These are phyloP conservation scores for Wickerhamiella nectarea DNA, from an alignment of 805 yeast genomes.

Conservation along the genomic window DNA sequence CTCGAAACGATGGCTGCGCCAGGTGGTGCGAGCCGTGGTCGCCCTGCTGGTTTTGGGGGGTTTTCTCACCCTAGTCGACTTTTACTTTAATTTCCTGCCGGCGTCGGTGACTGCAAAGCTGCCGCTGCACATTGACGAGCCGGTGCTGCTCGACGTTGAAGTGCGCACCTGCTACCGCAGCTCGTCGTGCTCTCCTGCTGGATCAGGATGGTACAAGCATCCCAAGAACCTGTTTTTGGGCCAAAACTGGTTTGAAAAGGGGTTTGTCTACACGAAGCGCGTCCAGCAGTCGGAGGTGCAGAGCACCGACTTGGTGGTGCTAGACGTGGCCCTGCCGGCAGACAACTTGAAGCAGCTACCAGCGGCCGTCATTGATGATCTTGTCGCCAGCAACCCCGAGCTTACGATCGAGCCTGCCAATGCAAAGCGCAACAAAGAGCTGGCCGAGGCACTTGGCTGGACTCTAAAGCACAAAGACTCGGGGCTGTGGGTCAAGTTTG, in stretches of 20 bases:
- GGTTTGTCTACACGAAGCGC: conserved; percentile 28
- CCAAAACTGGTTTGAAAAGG: conserved; percentile 31
- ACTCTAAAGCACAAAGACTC: conserved; percentile 18
- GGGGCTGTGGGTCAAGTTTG: conserved; percentile 52
- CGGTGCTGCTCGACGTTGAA: conserved; percentile 32
- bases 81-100: conserved; percentile 28
- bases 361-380: conserved; percentile 22
- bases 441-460: conserved; percentile 26
- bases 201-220: conserved; percentile 32
- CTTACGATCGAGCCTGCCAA: not conserved
- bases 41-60: not conserved
- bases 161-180: conserved; percentile 26
- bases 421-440: conserved; percentile 13
- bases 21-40: not conserved
- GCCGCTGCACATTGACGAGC: conserved; percentile 32
- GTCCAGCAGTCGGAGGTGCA: conserved; percentile 23
- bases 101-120: conserved; percentile 25
- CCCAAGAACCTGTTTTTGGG: conserved; percentile 38
- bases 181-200: conserved; percentile 14
- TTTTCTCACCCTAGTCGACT: conserved; percentile 22
- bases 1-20: conserved; percentile 7
- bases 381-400: conserved; percentile 13
- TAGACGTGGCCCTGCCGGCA: conserved; percentile 18
- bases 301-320: conserved; percentile 24
- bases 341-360: conserved; percentile 21